Evolutionary conservation across 306 rosid species (phyloP).

Genomic region (Castanopsis chinensis): DNA sequence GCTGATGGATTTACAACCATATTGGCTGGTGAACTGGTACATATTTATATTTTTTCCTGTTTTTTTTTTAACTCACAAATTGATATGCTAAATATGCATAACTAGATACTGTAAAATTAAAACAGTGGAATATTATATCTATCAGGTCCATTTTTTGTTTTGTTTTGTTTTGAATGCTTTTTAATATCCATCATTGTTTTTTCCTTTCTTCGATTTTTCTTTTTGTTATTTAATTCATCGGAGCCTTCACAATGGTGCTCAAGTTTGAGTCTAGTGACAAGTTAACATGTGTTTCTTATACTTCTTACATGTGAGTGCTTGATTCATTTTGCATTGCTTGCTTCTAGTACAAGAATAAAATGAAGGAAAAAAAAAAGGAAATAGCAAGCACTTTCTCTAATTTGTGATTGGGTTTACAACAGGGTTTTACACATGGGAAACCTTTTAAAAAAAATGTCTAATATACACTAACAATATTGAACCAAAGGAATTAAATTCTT

Average conservation of each 20-base stretch:
- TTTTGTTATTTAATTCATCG: background rate
- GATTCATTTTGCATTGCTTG: background rate
- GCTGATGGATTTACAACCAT: constrained; percentile 88
- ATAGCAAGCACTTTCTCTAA: background rate
- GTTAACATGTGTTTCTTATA: background rate
- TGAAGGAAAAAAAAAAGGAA: background rate
- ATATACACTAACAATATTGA: background rate
- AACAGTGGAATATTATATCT: background rate
- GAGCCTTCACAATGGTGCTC: background rate
- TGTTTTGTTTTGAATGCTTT: background rate
- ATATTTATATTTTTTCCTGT: too few species aligned
- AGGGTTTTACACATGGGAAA: background rate
- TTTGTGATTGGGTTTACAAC: background rate
- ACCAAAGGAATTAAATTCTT: background rate
- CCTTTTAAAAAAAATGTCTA: background rate
- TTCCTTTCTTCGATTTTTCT: too few species aligned
- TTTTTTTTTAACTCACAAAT: background rate
- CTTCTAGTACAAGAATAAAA: background rate
- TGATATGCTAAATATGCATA: background rate
- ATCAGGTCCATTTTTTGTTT: background rate
- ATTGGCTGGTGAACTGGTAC: constrained; percentile 93
- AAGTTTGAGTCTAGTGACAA: background rate
- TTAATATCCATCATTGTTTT: background rate
- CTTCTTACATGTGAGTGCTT: background rate
- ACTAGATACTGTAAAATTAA: background rate